Evolutionary conservation across 225 moss, liverwort and hornwort genomes (phyloP).

Genomic region (Bryum argenteum): DNA sequence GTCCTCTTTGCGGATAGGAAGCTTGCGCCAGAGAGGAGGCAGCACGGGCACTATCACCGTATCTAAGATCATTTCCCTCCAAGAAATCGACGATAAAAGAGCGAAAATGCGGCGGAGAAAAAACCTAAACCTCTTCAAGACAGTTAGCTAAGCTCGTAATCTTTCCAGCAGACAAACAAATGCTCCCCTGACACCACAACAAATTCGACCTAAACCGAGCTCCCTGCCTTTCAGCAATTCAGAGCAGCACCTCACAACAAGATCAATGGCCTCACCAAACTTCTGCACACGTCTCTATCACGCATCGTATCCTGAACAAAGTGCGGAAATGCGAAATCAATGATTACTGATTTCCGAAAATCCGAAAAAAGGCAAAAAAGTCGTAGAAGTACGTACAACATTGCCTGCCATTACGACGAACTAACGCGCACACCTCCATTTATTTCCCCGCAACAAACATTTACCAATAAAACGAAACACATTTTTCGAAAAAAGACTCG

Average conservation of each 20-base stretch:
- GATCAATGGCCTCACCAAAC: conserved; percentile 13
- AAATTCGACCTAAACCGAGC: conserved; percentile 23
- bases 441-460: too few species aligned
- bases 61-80: conserved; percentile 16
- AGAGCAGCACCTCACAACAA: neutral
- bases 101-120: neutral
- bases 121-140: conserved; percentile 28
- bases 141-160: neutral
- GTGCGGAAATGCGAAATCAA: conserved; percentile 7
- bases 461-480: too few species aligned
- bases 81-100: neutral
- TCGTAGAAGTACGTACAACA: neutral
- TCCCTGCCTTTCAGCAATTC: neutral
- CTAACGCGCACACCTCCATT: conserved; percentile 6
- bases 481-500: neutral
- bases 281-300: neutral
- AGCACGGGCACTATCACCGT: neutral
- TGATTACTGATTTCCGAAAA: neutral
- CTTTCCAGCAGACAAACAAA: conserved; percentile 1
- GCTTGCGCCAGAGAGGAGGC: neutral
- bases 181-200: neutral
- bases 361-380: neutral
- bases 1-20: neutral
- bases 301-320: neutral
- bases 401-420: neutral